Conservation (phyloP, 2,329 filamentous ascomycete species). For the Penicillium sp. region DNA sequence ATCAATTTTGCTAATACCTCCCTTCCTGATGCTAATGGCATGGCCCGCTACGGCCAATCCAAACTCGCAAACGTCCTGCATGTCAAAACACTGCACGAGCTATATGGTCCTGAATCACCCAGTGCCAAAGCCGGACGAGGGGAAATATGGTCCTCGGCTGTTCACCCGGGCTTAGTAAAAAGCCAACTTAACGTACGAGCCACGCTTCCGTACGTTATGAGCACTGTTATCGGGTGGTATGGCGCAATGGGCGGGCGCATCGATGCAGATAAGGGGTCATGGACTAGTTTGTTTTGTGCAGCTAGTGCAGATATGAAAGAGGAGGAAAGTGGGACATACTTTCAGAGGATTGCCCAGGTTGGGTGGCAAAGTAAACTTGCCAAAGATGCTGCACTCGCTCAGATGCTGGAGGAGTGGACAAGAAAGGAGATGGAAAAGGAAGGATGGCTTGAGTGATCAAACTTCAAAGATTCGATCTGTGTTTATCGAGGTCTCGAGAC, state of each 20-base stretch:
- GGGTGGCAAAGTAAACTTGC: slow-evolving; percentile 10
- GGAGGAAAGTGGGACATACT: slow-evolving; percentile 19
- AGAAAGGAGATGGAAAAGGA: slow-evolving; percentile 7
- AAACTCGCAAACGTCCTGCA: slow-evolving; percentile 3
- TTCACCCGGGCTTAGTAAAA: slow-evolving; percentile 2
- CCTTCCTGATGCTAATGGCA: background rate
- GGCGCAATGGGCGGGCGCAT: background rate
- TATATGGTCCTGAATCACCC: no score
- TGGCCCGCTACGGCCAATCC: background rate
- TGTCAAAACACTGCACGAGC: background rate
- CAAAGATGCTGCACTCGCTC: slow-evolving; percentile 4
- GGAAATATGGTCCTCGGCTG: background rate
- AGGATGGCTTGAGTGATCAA: background rate
- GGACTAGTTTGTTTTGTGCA: slow-evolving; percentile 34
- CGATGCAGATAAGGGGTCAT: slow-evolving; percentile 33
- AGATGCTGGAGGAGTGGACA: slow-evolving; percentile 9
- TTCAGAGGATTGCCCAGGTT: slow-evolving; percentile 10
- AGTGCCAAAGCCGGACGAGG: no score
- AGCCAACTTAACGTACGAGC: no score
- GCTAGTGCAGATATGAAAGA: slow-evolving; percentile 35
- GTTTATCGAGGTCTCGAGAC: no score
- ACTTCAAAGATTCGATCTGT: no score
- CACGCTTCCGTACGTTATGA: no score
- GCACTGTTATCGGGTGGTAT: slow-evolving; percentile 1
- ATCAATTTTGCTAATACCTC: background rate